phyloP scores from a whole-genome alignment of 495 filamentous ascomycete genomes.

The Clavariopsis aquatica region DNA sequence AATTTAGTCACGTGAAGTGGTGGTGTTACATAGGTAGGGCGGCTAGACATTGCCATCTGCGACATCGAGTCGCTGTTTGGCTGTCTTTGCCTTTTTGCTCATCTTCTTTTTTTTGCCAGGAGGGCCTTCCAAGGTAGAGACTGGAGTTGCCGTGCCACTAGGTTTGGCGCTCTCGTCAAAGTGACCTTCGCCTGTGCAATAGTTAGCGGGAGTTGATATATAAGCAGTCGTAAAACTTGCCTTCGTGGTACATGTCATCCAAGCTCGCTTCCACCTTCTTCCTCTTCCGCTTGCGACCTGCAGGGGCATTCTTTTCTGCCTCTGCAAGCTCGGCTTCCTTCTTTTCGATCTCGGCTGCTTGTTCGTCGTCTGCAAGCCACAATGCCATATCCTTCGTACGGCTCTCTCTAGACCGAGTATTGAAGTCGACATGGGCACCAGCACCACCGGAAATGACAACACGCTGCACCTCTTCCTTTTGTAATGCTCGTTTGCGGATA shows the following conservation, averaged over 20 bases:
- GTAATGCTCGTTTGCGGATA: slow-evolving; percentile 93
- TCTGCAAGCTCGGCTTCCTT: slow-evolving; percentile 81
- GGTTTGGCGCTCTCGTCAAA: slow-evolving; percentile 81
- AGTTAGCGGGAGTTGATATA: slow-evolving; percentile 22
- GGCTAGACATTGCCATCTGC: slow-evolving; percentile 64
- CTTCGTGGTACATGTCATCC: slow-evolving; percentile 98
- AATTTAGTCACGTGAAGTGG: background rate
- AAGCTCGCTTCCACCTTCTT: slow-evolving; percentile 65
- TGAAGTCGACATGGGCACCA: slow-evolving; percentile 85
- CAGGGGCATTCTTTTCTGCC: slow-evolving; percentile 53
- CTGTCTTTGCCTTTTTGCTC: slow-evolving; percentile 84
- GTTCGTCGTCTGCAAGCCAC: slow-evolving; percentile 95
- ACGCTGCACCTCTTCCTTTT: slow-evolving; percentile 98
- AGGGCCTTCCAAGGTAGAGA: slow-evolving; percentile 53
- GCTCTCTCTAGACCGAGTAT: slow-evolving; percentile 84
- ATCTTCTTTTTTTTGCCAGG: slow-evolving; percentile 59
- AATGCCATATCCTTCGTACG: slow-evolving; percentile 93
- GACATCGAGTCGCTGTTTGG: slow-evolving; percentile 82
- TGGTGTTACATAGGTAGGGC: background rate
- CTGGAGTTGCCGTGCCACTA: slow-evolving; percentile 80
- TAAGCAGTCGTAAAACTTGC: slow-evolving; percentile 56
- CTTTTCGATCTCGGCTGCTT: slow-evolving; percentile 85
- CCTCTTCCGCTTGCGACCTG: slow-evolving; percentile 64
- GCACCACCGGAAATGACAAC: slow-evolving; percentile 95
- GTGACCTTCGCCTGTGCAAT: slow-evolving; percentile 75